Percentiles rank a stretch among this genome's conserved stretches.
phyloP scores from a whole-genome alignment of 305 asterid species.

The Fraxinus xanthoxyloides region DNA sequence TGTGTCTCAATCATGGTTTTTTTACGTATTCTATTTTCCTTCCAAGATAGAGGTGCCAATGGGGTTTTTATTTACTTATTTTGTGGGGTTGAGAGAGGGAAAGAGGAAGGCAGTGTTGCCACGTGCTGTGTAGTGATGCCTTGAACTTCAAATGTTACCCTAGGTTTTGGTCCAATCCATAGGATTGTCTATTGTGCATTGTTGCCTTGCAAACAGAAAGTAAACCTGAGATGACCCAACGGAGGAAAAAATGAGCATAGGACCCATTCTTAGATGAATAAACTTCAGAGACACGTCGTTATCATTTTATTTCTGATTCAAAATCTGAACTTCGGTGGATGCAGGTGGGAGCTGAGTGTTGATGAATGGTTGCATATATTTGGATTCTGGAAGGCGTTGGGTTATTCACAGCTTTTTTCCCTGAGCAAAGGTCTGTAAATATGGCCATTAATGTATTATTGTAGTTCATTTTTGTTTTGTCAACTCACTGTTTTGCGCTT shows the following conservation, averaged over 20 bases:
- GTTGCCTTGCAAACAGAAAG: background rate
- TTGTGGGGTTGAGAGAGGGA: background rate
- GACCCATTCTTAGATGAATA: background rate
- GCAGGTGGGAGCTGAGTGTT: constrained; percentile 63
- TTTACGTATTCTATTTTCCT: background rate
- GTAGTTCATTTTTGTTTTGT: background rate
- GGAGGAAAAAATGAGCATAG: background rate
- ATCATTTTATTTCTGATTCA: constrained; percentile 22
- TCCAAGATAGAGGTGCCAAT: background rate
- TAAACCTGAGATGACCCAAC: background rate
- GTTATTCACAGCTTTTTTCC: constrained; percentile 29
- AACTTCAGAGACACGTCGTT: background rate
- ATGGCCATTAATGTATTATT: background rate
- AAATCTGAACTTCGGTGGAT: constrained; percentile 39
- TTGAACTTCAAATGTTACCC: background rate
- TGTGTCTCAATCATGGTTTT: background rate
- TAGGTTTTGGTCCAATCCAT: background rate
- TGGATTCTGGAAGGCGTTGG: constrained; percentile 25
- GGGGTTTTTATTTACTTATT: background rate
- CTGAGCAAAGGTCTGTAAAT: constrained; percentile 44
- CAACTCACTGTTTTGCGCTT: background rate
- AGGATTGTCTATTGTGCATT: background rate
- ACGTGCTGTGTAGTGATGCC: background rate
- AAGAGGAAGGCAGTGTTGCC: background rate
- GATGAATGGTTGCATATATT: constrained; percentile 12